phyloP scores from a whole-genome alignment of 192 early-diverging fungal species.

The Backusella morwellensis region DNA sequence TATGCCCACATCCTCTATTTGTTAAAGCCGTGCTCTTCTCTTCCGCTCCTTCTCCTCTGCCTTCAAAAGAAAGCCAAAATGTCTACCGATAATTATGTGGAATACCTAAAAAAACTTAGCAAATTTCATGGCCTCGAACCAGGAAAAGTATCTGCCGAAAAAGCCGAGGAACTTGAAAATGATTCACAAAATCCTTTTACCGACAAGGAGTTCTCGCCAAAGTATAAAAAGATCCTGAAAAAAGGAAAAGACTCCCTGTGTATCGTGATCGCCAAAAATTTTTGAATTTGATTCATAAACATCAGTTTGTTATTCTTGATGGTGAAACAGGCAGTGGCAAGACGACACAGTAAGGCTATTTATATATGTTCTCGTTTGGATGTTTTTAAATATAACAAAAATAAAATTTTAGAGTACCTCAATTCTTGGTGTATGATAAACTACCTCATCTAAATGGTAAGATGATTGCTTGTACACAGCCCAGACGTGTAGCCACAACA shows the following conservation, averaged over 20 bases:
- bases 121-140: conserved; percentile 54
- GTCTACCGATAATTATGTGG: conserved; percentile 52
- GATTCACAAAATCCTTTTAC: conserved; percentile 78
- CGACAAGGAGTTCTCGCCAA: conserved; percentile 71
- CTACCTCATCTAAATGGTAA: conserved; percentile 85
- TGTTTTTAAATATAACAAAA: neutral
- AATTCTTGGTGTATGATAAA: conserved; percentile 90
- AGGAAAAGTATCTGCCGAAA: conserved; percentile 74
- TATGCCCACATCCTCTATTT: neutral
- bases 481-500: conserved; percentile 98
- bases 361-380: neutral
- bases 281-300: conserved; percentile 86
- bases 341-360: conserved; percentile 83
- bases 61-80: neutral
- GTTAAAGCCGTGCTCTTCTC: neutral
- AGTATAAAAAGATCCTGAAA: conserved; percentile 83
- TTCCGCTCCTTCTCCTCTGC: neutral
- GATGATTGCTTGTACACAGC: conserved; percentile 98
- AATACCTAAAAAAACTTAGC: conserved; percentile 34
- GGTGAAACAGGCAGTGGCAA: conserved; percentile 98
- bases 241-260: conserved; percentile 88
- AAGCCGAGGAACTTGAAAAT: conserved; percentile 82
- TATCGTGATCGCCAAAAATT: conserved; percentile 91
- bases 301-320: conserved; percentile 93
- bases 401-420: conserved; percentile 73